Conservation (phyloP, 495 filamentous ascomycete species). For the Lepraria neglecta region DNA sequence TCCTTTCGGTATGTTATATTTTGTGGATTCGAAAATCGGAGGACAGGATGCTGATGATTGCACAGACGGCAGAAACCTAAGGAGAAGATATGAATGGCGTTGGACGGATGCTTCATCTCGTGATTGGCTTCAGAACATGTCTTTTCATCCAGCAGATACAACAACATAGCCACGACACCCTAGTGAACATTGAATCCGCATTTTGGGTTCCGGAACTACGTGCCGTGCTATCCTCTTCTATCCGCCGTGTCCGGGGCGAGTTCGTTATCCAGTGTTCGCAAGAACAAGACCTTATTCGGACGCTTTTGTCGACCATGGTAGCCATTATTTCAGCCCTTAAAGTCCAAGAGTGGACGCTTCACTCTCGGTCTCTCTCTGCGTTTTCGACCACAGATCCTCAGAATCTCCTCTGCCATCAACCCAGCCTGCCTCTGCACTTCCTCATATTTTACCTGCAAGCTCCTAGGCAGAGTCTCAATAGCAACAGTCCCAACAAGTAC, state of each 20-base stretch:
- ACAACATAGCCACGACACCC: not conserved
- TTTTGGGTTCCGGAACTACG: too few relatives aligned
- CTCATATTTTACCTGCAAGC: slow-evolving; percentile 3
- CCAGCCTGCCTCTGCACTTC: slow-evolving; percentile 22
- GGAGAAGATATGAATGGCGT: not conserved
- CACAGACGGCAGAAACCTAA: slow-evolving; percentile 1
- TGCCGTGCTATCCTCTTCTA: too few relatives aligned
- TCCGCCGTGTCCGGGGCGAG: too few relatives aligned
- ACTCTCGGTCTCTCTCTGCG: not conserved
- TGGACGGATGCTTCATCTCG: not conserved
- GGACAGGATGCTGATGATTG: slow-evolving; percentile 4
- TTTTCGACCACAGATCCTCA: slow-evolving; percentile 14
- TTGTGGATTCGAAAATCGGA: too few relatives aligned
- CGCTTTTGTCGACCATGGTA: too few relatives aligned
- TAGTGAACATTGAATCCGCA: too few relatives aligned
- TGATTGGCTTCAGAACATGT: not conserved
- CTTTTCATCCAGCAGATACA: not conserved
- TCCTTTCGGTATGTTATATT: not conserved
- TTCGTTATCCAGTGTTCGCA: too few relatives aligned
- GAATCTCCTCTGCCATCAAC: slow-evolving; percentile 8
- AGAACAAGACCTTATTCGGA: too few relatives aligned
- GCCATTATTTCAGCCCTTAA: too few relatives aligned
- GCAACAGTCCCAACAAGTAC: slow-evolving; percentile 13
- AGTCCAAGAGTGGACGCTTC: not conserved
- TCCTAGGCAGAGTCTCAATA: not conserved